A percentile compares a stretch with the other conserved stretches of the same genome.
Conservation (phyloP, 1,284 basidiomycete species). For the Tylopilus sp. region DNA sequence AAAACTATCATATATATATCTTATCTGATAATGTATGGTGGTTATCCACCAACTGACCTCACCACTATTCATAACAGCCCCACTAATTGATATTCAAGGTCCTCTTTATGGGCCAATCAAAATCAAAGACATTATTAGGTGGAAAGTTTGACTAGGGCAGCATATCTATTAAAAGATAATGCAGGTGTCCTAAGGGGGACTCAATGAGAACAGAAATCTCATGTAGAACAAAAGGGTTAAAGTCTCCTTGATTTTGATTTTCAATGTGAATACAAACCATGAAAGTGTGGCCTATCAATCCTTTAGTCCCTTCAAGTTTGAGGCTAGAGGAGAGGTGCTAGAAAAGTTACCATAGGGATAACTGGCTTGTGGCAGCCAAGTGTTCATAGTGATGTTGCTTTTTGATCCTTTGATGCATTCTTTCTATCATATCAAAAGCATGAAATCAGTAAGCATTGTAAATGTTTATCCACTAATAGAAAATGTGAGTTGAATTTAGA, state of each 20-base stretch:
- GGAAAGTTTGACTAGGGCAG: slow-evolving; percentile 70
- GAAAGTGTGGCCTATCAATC: slow-evolving; percentile 18
- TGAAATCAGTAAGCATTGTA: slow-evolving; percentile 10
- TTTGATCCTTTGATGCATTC: slow-evolving; percentile 11
- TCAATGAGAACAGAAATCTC: slow-evolving; percentile 57
- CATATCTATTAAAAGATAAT: slow-evolving; percentile 71
- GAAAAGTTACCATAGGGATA: slow-evolving; percentile 17
- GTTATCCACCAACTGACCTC: no score
- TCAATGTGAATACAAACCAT: slow-evolving; percentile 17
- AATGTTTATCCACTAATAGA: slow-evolving; percentile 12
- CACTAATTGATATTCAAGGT: slow-evolving; percentile 16
- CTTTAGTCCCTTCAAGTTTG: slow-evolving; percentile 3
- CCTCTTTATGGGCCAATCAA: slow-evolving; percentile 45
- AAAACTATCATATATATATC: no score
- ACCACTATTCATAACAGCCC: no score
- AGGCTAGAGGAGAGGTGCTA: slow-evolving; percentile 12
- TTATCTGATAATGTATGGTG: no score
- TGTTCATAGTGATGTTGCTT: slow-evolving; percentile 6
- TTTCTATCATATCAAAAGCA: slow-evolving; percentile 14
- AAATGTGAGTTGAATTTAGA: slow-evolving; percentile 11
- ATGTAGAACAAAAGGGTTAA: slow-evolving; percentile 56
- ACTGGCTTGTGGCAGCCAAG: slow-evolving; percentile 17
- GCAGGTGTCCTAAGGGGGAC: slow-evolving; percentile 67
- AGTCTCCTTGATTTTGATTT: slow-evolving; percentile 12
- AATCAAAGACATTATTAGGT: slow-evolving; percentile 68